Evolutionary conservation across 164 flowering plant species (phyloP).

Genomic region (Magnolia kwangsiensis): DNA sequence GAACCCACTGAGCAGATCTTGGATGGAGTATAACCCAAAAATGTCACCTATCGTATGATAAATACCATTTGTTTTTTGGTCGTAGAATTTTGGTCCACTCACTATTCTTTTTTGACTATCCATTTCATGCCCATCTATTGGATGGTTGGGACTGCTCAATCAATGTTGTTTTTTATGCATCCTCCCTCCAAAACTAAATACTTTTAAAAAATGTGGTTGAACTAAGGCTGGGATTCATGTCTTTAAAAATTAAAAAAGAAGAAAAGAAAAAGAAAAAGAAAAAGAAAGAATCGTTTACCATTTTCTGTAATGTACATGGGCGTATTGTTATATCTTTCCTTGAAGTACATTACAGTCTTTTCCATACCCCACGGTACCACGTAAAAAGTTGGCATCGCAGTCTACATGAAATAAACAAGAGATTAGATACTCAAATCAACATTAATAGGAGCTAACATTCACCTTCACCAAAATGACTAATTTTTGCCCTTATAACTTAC

Average conservation of each 20-base stretch:
- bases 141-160: no score
- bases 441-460: not conserved
- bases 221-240: no score
- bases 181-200: no score
- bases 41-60: no score
- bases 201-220: no score
- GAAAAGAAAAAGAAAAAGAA: not conserved
- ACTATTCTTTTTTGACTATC: no score
- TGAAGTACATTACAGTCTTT: slow-evolving; percentile 10
- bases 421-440: not conserved
- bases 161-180: no score
- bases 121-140: no score
- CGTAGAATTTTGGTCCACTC: no score
- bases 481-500: not conserved
- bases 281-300: slow-evolving; percentile 6
- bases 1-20: no score
- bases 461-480: not conserved
- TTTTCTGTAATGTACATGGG: slow-evolving; percentile 28
- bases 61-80: no score
- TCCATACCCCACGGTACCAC: slow-evolving; percentile 20
- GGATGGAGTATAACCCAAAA: no score
- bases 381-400: slow-evolving; percentile 9
- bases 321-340: slow-evolving; percentile 17
- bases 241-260: not conserved
- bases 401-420: slow-evolving; percentile 2